Evolutionary conservation across 139 green algal genomes (phyloP), one percentile per base, ranked within the genome.

Genomic region (Ostreobium quekettii): DNA sequence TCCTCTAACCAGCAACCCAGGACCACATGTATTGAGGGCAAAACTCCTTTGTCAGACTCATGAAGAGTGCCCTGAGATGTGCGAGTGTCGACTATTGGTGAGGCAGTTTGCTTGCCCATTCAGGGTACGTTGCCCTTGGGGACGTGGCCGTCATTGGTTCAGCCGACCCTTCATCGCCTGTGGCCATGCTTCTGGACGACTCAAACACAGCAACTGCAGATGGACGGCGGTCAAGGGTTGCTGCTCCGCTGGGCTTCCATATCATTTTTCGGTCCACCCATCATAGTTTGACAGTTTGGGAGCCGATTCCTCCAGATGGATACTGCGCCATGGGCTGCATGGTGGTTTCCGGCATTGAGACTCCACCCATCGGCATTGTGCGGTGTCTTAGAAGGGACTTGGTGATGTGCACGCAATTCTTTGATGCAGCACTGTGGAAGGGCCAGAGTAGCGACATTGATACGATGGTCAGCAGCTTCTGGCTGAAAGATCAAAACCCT

Each of bases 251-350:
- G 7, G 83, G 85, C 47, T 91, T 75, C 57, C 66, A 74, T 8
- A 78, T 96, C 24, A 73, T 96, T 7, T 96, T 86, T 81, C 80
- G 90, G 2, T 75, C 85, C 73, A 85, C 80, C 35, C 11, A 53
- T 53, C 42, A 26, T 36, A 62, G 74, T 0, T 64, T 96, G 8
- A 93, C 83, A 0, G 69, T 95, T 26, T 96, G 90, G 89, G 72
- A 79, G 69, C 89, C 89, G 0, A 64, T 91, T 11, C 37, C 89
- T 28, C 86, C 84, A 0, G 56, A 56, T 0, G 87, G 89, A 15
- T 79, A 79, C 48, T 31, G 64, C 2, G 85, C 86, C 4, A 48
- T 89, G 46, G 87, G 90, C 4, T 85, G 78, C 32, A 75, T 96
- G 37, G 80, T 89, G 39, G 76, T 81, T 73, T 82, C 88, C 1